phyloP scores from a whole-genome alignment of 495 filamentous ascomycete species.

The Xylaria curta region DNA sequence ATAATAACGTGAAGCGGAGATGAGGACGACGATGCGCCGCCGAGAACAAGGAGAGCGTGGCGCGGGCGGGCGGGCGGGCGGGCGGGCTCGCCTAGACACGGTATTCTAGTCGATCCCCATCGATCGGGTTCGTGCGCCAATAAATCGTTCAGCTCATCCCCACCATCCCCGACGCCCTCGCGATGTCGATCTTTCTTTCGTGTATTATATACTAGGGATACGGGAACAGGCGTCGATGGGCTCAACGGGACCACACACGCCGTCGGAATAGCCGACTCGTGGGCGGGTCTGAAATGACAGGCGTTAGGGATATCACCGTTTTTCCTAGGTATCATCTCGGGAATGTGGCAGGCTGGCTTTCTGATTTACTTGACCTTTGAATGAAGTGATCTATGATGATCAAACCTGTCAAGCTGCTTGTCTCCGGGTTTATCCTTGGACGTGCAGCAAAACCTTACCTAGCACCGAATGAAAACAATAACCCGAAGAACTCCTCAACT shows the following conservation, averaged over 20 bases:
- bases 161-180: not conserved
- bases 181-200: constrained; percentile 10
- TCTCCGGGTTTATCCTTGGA: not conserved
- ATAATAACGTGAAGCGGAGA: constrained; percentile 40
- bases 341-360: not conserved
- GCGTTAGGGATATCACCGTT: not conserved
- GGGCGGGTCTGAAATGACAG: not conserved
- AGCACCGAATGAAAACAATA: not conserved
- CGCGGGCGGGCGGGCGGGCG: no score
- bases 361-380: constrained; percentile 1
- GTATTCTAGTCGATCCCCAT: not conserved
- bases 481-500: not conserved
- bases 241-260: not conserved
- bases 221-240: constrained; percentile 2
- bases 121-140: not conserved
- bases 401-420: not conserved
- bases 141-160: not conserved
- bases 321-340: constrained; percentile 6
- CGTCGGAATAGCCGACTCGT: not conserved
- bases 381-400: not conserved
- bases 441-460: not conserved
- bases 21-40: constrained; percentile 14
- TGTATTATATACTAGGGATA: constrained; percentile 13
- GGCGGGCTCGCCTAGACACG: not conserved
- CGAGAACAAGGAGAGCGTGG: not conserved